phyloP scores from a whole-genome alignment of 331 rosid genomes.

The Saraca asoca region DNA sequence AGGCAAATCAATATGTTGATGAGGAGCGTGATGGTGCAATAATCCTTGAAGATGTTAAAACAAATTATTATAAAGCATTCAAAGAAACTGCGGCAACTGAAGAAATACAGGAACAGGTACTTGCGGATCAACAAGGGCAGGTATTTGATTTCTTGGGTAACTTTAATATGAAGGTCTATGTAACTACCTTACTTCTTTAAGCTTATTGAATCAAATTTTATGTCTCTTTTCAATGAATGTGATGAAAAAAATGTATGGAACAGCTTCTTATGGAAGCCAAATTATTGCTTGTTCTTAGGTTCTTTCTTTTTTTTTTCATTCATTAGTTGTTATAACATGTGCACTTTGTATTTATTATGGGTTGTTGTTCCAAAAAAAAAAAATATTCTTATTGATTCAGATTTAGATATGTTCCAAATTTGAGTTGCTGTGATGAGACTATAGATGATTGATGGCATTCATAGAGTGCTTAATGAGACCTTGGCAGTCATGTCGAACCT shows the following conservation, averaged over 20 bases:
- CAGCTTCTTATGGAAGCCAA: too few species aligned
- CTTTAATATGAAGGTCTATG: constrained; percentile 46
- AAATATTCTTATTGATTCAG: neutral
- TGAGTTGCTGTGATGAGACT: constrained; percentile 64
- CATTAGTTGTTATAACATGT: neutral
- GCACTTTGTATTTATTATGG: too few species aligned
- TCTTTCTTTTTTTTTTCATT: too few species aligned
- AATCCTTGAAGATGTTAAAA: constrained; percentile 44
- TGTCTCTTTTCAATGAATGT: too few species aligned
- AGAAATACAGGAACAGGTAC: constrained; percentile 40
- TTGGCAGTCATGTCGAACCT: constrained; percentile 53
- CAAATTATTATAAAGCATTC: constrained; percentile 39
- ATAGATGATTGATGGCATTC: constrained; percentile 49
- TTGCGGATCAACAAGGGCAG: constrained; percentile 41
- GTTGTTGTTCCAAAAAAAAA: too few species aligned
- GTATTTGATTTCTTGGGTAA: constrained; percentile 48
- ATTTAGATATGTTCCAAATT: neutral
- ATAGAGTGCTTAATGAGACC: constrained; percentile 47
- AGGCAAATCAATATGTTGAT: constrained; percentile 32
- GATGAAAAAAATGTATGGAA: too few species aligned
- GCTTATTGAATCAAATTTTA: too few species aligned
- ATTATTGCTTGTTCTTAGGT: too few species aligned
- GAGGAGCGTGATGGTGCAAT: constrained; percentile 48
- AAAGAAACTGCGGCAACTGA: constrained; percentile 32
- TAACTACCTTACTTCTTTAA: neutral